These are phyloP conservation scores for Graphilbum sp. DNA, from an alignment of 2,329 filamentous ascomycete genomes.

Conservation along the genomic window DNA sequence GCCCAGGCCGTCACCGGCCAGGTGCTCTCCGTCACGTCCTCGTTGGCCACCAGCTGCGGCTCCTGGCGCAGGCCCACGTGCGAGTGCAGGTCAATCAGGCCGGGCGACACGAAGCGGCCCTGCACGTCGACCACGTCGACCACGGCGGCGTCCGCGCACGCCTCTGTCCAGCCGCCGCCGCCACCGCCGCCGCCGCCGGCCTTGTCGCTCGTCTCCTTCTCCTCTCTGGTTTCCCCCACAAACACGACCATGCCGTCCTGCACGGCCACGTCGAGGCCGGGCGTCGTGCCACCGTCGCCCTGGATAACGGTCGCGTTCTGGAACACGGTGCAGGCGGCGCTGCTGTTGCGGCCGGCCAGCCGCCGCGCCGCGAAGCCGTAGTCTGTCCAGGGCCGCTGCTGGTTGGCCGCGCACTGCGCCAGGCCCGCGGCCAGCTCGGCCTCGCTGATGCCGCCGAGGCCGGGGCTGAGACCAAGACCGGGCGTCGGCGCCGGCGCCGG, in stretches of 20 bases:
- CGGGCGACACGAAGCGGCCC: conserved; percentile 24
- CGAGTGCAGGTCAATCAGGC: conserved; percentile 28
- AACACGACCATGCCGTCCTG: neutral
- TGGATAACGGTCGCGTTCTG: conserved; percentile 1
- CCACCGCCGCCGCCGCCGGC: neutral
- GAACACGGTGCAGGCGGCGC: neutral
- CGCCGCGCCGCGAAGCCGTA: neutral
- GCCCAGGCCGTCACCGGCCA: conserved; percentile 22
- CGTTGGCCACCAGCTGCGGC: conserved; percentile 16
- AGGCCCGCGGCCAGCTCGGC: neutral
- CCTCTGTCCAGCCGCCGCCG: neutral
- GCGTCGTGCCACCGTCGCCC: neutral
- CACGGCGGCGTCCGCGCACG: no score
- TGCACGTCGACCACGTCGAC: conserved; percentile 12
- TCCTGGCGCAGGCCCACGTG: conserved; percentile 20
- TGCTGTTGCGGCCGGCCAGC: neutral
- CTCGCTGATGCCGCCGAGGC: neutral
- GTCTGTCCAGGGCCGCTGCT: neutral
- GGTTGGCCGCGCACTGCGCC: neutral
- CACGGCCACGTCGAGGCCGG: neutral
- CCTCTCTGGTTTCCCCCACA: no score
- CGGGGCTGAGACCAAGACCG: no score
- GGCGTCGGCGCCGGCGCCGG: no score
- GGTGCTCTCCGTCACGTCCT: conserved; percentile 22
- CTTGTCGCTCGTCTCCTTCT: no score